phyloP scores from a whole-genome alignment of 139 green algal species.

The Volvox africanus region DNA sequence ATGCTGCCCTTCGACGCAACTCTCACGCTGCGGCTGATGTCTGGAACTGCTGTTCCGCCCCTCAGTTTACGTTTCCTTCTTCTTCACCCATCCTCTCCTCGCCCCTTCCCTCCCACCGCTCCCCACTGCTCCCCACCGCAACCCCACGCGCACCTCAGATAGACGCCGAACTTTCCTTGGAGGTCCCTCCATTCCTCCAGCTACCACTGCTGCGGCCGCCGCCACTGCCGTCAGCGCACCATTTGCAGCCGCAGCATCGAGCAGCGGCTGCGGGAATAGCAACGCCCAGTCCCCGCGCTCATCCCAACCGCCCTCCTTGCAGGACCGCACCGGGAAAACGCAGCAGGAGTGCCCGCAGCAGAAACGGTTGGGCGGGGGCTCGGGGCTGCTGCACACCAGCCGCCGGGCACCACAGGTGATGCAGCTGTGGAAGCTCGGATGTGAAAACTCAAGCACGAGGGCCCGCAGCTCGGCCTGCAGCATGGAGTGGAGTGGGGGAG shows the following conservation, averaged over 20 bases:
- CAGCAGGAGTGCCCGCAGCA: constrained; percentile 27
- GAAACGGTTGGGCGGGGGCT: constrained; percentile 27
- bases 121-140: too few relatives aligned
- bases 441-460: neutral
- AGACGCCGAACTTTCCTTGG: neutral
- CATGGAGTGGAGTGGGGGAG: neutral
- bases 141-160: neutral
- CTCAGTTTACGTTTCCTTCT: too few relatives aligned
- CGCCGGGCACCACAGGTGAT: constrained; percentile 5
- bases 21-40: too few relatives aligned
- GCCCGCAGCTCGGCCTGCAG: neutral
- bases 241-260: neutral
- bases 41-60: too few relatives aligned
- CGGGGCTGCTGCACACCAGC: neutral
- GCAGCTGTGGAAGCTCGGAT: neutral
- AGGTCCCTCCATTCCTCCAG: neutral
- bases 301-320: constrained; percentile 31
- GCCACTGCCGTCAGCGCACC: neutral
- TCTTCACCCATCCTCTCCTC: too few relatives aligned
- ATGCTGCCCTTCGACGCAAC: too few relatives aligned
- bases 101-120: too few relatives aligned
- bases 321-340: constrained; percentile 23
- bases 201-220: too few relatives aligned
- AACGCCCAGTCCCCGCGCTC: neutral
- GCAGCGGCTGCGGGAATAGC: constrained; percentile 9